Evolutionary conservation across 73 alveolate species (phyloP).

Genomic region (Symbiodinium natans): DNA sequence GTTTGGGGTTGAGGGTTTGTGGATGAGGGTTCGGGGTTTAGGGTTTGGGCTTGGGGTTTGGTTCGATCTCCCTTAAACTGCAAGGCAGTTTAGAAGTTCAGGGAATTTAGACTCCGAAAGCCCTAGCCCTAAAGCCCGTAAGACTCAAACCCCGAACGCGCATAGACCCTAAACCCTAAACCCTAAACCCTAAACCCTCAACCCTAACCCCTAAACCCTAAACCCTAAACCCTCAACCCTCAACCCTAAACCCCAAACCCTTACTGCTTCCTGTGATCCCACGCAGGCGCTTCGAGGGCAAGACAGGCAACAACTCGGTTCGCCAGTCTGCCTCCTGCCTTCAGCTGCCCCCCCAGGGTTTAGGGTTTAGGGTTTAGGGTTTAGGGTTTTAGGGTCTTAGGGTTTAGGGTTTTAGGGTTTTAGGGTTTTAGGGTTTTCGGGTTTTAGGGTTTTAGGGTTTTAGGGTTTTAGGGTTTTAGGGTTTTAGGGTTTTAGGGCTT

Average conservation of each 20-base stretch:
- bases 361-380: not conserved
- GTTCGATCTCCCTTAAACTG: too few species aligned
- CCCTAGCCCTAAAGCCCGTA: too few species aligned
- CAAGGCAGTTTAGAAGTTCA: too few species aligned
- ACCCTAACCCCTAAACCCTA: too few species aligned
- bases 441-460: too few species aligned
- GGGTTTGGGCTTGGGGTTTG: too few species aligned
- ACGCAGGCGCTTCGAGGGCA: not conserved
- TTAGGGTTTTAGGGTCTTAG: not conserved
- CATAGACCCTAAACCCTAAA: not conserved
- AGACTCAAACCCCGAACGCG: not conserved
- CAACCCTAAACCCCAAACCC: not conserved
- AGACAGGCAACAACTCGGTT: not conserved
- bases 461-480: too few species aligned
- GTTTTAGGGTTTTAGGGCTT: too few species aligned
- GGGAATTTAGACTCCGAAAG: too few species aligned
- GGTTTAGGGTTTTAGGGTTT: not conserved
- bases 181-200: not conserved
- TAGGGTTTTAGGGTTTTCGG: not conserved
- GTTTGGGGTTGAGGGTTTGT: too few species aligned
- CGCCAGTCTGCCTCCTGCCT: not conserved
- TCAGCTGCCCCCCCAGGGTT: not conserved
- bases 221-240: not conserved
- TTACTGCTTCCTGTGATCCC: not conserved
- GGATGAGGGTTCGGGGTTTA: too few species aligned